These are phyloP conservation scores for Ceratocystis smalleyi DNA, from an alignment of 2,329 filamentous ascomycete genomes.

Conservation along the genomic window DNA sequence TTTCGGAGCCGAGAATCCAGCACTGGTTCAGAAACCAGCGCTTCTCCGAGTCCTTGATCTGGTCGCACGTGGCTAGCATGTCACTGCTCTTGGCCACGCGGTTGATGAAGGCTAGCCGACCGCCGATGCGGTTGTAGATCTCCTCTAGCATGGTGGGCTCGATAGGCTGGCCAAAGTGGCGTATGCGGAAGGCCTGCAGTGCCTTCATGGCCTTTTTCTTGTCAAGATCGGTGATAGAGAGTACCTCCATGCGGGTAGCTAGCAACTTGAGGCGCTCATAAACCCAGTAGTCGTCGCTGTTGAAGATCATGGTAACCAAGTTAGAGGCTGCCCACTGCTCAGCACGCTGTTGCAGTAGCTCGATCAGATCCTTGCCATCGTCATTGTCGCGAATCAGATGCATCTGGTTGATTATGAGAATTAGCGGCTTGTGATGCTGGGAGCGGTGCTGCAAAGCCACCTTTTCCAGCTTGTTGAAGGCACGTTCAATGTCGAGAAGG, in stretches of 20 bases:
- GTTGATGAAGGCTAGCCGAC: constrained; percentile 74
- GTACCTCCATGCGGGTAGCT: constrained; percentile 86
- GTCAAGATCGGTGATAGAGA: constrained; percentile 68
- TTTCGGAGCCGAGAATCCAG: constrained; percentile 55
- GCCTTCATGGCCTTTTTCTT: constrained; percentile 64
- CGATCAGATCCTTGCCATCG: constrained; percentile 81
- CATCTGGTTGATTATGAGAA: constrained; percentile 90
- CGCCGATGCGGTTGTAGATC: constrained; percentile 76
- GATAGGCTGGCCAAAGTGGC: constrained; percentile 54
- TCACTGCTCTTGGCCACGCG: constrained; percentile 73
- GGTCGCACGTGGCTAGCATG: constrained; percentile 63
- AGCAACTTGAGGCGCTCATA: constrained; percentile 89
- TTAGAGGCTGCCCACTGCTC: constrained; percentile 93
- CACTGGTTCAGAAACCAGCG: constrained; percentile 66
- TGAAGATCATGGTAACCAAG: constrained; percentile 83
- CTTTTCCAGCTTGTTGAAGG: constrained; percentile 96
- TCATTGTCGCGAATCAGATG: constrained; percentile 85
- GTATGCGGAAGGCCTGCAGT: constrained; percentile 61
- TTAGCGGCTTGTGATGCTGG: constrained; percentile 49
- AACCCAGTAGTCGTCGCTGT: constrained; percentile 96
- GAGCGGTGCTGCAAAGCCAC: constrained; percentile 61
- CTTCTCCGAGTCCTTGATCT: constrained; percentile 52
- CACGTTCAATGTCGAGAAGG: constrained; percentile 84
- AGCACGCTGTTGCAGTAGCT: constrained; percentile 85
- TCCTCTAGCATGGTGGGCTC: constrained; percentile 45